Conservation (phyloP, 1,284 basidiomycete species). For the Cutaneotrichosporon sp. region DNA sequence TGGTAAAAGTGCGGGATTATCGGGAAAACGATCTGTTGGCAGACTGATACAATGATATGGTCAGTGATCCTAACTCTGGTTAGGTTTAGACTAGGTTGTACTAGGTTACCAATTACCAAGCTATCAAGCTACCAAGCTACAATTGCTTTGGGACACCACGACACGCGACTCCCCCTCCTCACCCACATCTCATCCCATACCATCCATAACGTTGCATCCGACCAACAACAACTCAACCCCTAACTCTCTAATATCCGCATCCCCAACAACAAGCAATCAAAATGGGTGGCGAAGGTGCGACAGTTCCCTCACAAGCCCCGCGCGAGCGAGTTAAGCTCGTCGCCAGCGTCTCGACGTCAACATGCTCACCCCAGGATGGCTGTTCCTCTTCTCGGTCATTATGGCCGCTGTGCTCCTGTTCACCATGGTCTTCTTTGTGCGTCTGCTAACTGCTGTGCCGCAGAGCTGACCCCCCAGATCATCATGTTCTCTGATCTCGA, state of each 20-base stretch:
- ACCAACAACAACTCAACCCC: neutral
- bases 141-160: neutral
- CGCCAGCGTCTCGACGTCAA: neutral
- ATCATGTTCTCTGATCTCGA: conserved; percentile 99
- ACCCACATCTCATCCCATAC: conserved; percentile 2
- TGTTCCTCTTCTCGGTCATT: conserved; percentile 90
- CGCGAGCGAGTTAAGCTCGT: neutral
- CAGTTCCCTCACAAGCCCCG: neutral
- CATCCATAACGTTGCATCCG: neutral
- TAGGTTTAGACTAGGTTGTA: too few species aligned
- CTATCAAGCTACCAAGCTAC: too few species aligned
- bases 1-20: neutral
- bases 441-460: conserved; percentile 51
- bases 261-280: conserved; percentile 20
- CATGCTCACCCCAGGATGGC: conserved; percentile 68
- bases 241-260: neutral
- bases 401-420: conserved; percentile 89
- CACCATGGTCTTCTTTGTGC: conserved; percentile 96
- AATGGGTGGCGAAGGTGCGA: conserved; percentile 51
- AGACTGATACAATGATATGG: too few species aligned
- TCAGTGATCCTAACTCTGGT: too few species aligned
- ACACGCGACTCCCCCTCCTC: neutral
- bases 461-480: conserved; percentile 62
- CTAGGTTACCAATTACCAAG: too few species aligned
- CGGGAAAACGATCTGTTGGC: neutral